phyloP scores from a whole-genome alignment of 116 monocot genomes.

The Phalaenopsis hybrid region DNA sequence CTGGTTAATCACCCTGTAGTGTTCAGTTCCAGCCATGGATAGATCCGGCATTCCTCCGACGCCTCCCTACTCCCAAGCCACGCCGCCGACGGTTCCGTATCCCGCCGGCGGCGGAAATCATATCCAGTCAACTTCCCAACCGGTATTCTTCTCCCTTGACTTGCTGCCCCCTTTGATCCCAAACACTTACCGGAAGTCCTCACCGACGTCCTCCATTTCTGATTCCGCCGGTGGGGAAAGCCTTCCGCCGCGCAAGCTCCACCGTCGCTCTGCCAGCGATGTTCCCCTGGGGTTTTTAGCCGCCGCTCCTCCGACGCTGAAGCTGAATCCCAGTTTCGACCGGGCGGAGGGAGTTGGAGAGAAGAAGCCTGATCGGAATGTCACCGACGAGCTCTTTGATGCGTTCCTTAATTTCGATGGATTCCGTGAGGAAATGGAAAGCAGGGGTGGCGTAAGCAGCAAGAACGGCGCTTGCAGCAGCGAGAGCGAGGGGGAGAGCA shows the following conservation, averaged over 20 bases:
- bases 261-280: conserved; percentile 11
- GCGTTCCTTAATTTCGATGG: conserved; percentile 36
- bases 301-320: conserved; percentile 3
- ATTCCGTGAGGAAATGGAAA: conserved; percentile 17
- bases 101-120: not conserved
- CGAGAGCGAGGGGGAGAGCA: conserved; percentile 37
- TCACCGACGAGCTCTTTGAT: conserved; percentile 26
- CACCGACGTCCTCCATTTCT: conserved; percentile 2
- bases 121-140: not conserved
- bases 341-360: not conserved
- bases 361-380: not conserved
- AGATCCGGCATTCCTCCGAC: conserved; percentile 13
- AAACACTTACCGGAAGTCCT: not conserved
- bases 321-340: not conserved
- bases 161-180: not conserved
- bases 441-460: not conserved
- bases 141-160: conserved; percentile 12
- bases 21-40: not conserved
- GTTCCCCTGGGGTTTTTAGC: not conserved
- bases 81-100: not conserved
- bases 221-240: conserved; percentile 6
- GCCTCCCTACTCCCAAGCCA: not conserved
- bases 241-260: conserved; percentile 3
- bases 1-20: not conserved
- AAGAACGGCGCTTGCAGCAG: conserved; percentile 36